Percentiles rank a stretch among this genome's conserved stretches.
Conservation (phyloP, 352 stramenopile species). For the Phytophthora meadii region DNA sequence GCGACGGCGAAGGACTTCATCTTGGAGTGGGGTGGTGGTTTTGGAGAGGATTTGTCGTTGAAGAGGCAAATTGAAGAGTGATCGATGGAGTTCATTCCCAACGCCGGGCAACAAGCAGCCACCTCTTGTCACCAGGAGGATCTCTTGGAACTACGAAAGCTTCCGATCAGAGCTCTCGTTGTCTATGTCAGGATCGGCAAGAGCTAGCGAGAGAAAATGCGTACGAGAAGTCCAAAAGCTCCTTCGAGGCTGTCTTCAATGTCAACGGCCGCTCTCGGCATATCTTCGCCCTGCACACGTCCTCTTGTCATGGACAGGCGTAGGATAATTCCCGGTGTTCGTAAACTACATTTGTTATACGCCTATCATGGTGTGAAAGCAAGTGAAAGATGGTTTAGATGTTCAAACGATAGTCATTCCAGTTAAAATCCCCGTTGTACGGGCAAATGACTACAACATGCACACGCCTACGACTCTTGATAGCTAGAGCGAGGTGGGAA, state of each 20-base stretch:
- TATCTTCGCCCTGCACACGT: constrained; percentile 4
- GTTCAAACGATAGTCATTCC: constrained; percentile 20
- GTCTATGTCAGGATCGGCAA: constrained; percentile 22
- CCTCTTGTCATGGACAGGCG: constrained; percentile 4
- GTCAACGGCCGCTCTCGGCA: constrained; percentile 17
- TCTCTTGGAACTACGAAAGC: constrained; percentile 3
- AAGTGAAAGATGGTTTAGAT: constrained; percentile 20
- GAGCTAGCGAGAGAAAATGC: background rate
- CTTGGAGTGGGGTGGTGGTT: constrained; percentile 10
- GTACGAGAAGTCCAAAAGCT: constrained; percentile 1
- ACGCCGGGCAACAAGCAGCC: constrained; percentile 11
- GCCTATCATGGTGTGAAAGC: background rate
- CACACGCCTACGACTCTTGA: constrained; percentile 17
- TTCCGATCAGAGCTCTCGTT: constrained; percentile 8
- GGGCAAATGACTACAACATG: constrained; percentile 28
- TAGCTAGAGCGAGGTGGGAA: constrained; percentile 10
- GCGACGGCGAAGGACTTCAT: constrained; percentile 39
- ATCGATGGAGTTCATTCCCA: constrained; percentile 6
- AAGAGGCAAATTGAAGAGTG: constrained; percentile 46
- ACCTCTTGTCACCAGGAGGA: constrained; percentile 18
- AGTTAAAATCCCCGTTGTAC: constrained; percentile 8
- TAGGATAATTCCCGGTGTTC: constrained; percentile 10
- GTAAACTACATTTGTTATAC: background rate
- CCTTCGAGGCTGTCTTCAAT: constrained; percentile 7
- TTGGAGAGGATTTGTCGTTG: constrained; percentile 40